Base-by-base conservation (phyloP, 371 early-diverging fungal genomes). In the Zopfochytrium polystomum region DNA sequence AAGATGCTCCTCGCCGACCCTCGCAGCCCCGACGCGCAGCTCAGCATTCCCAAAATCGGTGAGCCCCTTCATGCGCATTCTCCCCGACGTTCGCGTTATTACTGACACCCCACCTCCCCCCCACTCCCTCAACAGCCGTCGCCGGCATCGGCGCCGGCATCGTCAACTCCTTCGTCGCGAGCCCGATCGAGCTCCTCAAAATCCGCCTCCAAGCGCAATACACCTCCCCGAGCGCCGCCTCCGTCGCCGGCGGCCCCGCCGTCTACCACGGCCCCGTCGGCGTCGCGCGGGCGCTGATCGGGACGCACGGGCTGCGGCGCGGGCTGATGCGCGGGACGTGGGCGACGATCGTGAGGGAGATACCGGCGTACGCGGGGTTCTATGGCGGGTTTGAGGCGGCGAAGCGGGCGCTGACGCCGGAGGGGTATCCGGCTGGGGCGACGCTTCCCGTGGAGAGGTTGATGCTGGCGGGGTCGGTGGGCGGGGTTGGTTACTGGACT, bases 41-140 rank as follows among this genome's bases (percentile, higher is more conserved):
- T 3, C 91, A 92, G 18, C 94, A 94, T 7, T 95, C 97, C 2
- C 71, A 94, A 42, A 67, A 95, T 38, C 95, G 97, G 6, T 96
- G 95, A 94, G 86, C 89, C 33, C 78, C 91, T 48, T 91, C 93
- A 92, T 63, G 60, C 48, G 65, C 69, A 3, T 46, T 60, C 15
- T 90, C 88, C 81, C 74, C 93, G 50, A 91, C 92, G 20, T 75
- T 79, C 87, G 54, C 84, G 88, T 7, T 63, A n/a, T 61, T 52
- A 88, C 22, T 74, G 90, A 32, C 88, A 90, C 59, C 84, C 85
- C 23, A 76, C 73, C 35, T 55, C n/a, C n/a, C n/a, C n/a, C 84
- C 85, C 67, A 90, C 44, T 55, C 25, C 65, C 48, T 43, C 35
- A 43, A 35, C 61, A 31, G 62, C 75, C 20, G n/a, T 74, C 1